Percentiles rank a stretch among this genome's conserved stretches.
Conservation (phyloP, 2,329 filamentous ascomycete species). For the Scytalidium sp. region DNA sequence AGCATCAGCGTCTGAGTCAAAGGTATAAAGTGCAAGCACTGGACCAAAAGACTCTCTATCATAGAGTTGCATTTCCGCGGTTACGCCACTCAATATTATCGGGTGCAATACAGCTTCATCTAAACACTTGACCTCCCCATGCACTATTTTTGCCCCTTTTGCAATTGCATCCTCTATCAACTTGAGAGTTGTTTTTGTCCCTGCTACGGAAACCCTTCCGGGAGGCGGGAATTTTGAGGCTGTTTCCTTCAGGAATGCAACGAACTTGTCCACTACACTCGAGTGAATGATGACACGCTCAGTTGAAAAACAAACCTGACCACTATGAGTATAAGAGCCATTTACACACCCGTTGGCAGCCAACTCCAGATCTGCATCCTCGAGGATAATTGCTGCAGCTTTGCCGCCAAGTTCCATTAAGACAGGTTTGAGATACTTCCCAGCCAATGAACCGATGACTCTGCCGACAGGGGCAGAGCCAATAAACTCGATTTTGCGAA, state of each 20-base stretch:
- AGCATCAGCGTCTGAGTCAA: constrained; percentile 13
- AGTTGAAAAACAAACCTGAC: constrained; percentile 63
- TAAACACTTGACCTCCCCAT: background rate
- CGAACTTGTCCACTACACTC: constrained; percentile 5
- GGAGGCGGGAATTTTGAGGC: too few species aligned
- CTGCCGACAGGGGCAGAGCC: constrained; percentile 68
- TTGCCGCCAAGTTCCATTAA: constrained; percentile 71
- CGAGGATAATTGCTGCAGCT: constrained; percentile 62
- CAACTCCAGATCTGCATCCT: constrained; percentile 63
- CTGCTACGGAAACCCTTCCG: background rate
- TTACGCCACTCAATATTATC: constrained; percentile 13
- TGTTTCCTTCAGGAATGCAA: background rate
- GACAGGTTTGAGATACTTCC: constrained; percentile 63
- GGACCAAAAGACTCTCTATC: constrained; percentile 17
- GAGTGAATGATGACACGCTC: constrained; percentile 35
- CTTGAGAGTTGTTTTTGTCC: too few species aligned
- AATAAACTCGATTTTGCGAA: constrained; percentile 73
- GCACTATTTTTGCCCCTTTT: background rate
- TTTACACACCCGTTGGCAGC: constrained; percentile 55
- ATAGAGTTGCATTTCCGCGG: constrained; percentile 14
- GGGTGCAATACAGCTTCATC: constrained; percentile 1
- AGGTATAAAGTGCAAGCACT: constrained; percentile 9
- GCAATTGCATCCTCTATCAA: too few species aligned
- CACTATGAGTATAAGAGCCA: constrained; percentile 50
- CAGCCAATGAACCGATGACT: constrained; percentile 62